phyloP scores from a whole-genome alignment of 192 early-diverging fungal genomes.

The Kickxella alabastrina region DNA sequence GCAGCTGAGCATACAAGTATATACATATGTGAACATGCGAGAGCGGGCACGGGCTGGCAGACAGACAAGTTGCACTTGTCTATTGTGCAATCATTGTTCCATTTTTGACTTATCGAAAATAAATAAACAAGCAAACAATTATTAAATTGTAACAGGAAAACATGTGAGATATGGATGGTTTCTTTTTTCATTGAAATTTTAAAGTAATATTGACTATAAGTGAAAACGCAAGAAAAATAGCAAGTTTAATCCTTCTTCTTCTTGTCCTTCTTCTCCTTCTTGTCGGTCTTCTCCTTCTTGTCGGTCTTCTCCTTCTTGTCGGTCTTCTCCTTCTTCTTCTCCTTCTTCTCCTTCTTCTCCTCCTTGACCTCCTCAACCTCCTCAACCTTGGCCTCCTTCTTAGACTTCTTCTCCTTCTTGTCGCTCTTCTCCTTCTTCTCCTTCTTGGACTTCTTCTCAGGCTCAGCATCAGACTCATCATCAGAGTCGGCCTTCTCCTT shows the following conservation, averaged over 20 bases:
- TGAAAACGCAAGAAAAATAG: background rate
- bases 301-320: constrained; percentile 28
- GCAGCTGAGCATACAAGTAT: no score
- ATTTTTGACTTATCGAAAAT: no score
- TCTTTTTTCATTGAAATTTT: no score
- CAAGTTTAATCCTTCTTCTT: constrained; percentile 34
- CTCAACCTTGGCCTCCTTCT: constrained; percentile 32
- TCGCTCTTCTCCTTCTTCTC: constrained; percentile 32
- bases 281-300: constrained; percentile 44
- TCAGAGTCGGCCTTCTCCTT: constrained; percentile 25
- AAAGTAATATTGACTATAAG: no score
- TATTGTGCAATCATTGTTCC: no score
- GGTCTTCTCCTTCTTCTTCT: constrained; percentile 49
- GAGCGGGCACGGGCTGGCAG: no score
- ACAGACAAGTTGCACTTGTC: no score
- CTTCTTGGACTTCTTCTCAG: constrained; percentile 45
- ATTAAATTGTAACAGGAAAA: no score
- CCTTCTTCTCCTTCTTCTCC: constrained; percentile 28
- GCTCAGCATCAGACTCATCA: constrained; percentile 17
- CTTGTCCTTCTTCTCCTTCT: constrained; percentile 36
- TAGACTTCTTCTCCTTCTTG: constrained; percentile 46
- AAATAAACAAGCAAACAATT: no score
- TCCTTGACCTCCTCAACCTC: constrained; percentile 16
- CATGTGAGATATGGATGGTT: no score
- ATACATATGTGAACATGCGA: no score